A percentile compares a stretch with the other conserved stretches of the same genome.
Evolutionary conservation across 2,329 filamentous ascomycete genomes (phyloP).

Genomic region (Colletotrichum graminicola): DNA sequence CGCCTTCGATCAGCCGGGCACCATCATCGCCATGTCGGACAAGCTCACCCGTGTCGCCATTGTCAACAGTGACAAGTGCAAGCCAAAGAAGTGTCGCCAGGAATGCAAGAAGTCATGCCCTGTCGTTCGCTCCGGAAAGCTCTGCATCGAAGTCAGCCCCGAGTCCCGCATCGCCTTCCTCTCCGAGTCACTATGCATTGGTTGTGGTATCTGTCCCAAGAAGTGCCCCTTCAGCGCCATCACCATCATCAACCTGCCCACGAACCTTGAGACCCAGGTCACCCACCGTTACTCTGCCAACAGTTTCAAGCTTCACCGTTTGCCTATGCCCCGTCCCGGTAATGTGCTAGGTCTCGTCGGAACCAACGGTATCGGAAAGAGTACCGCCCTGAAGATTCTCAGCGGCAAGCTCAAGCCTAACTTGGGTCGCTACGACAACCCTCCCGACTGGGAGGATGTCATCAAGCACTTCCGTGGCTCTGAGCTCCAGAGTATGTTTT

Average conservation of each 20-base stretch:
- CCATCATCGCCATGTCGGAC: constrained; percentile 79
- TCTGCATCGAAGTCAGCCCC: constrained; percentile 92
- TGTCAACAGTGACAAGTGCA: constrained; percentile 92
- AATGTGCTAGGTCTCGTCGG: constrained; percentile 97
- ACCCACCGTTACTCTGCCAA: constrained; percentile 99
- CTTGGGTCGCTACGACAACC: constrained; percentile 93
- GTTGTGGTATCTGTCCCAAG: constrained; percentile 99
- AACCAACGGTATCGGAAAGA: constrained; percentile 99
- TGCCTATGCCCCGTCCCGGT: constrained; percentile 94
- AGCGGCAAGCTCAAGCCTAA: constrained; percentile 99
- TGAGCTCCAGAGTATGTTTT: constrained; percentile 87
- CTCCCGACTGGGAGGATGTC: constrained; percentile 99
- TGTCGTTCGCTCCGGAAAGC: constrained; percentile 96
- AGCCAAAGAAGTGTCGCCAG: constrained; percentile 89
- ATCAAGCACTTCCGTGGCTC: constrained; percentile 98
- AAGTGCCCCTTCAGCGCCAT: constrained; percentile 99
- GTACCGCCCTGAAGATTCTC: constrained; percentile 98
- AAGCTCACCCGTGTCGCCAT: constrained; percentile 99
- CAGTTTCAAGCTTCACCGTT: constrained; percentile 98
- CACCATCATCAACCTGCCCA: constrained; percentile 99
- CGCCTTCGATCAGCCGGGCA: constrained; percentile 42
- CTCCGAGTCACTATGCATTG: constrained; percentile 94
- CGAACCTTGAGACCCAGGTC: constrained; percentile 97
- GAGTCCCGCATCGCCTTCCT: constrained; percentile 97
- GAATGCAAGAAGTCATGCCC: constrained; percentile 99